Conservation (phyloP, 805 yeast genomes). For the Naumovozyma dairenensis region DNA sequence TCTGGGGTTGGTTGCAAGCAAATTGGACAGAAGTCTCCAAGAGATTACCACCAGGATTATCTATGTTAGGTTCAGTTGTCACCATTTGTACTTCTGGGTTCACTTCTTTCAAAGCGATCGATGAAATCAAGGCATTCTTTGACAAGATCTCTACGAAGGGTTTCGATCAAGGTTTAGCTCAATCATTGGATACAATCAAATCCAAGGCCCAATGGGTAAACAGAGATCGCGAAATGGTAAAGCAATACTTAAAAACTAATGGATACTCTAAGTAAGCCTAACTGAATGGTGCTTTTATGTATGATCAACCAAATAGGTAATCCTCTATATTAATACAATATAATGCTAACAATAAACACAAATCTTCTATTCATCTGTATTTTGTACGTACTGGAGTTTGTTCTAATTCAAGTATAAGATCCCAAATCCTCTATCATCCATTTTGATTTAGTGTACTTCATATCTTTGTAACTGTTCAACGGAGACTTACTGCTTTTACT, state of each 20-base stretch:
- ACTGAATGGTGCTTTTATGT: no score
- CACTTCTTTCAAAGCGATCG: conserved; percentile 44
- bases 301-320: no score
- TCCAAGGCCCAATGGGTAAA: conserved; percentile 47
- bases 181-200: conserved; percentile 48
- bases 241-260: conserved; percentile 38
- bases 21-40: conserved; percentile 64
- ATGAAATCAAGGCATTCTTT: conserved; percentile 42
- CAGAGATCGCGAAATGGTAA: conserved; percentile 42
- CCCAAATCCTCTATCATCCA: no score
- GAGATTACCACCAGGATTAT: conserved; percentile 66
- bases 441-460: no score
- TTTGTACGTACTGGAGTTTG: no score
- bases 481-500: no score
- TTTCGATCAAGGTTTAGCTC: conserved; percentile 52
- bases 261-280: conserved; percentile 19
- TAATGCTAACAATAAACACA: no score
- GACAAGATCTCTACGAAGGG: conserved; percentile 46
- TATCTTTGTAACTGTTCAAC: no score
- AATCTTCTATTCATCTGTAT: no score
- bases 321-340: no score
- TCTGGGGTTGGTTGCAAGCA: conserved; percentile 63
- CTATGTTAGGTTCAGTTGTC: conserved; percentile 70
- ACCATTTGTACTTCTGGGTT: conserved; percentile 49
- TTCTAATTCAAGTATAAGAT: no score